Base-by-base conservation (phyloP, 768 basidiomycete species). In the Russula vinacea region DNA sequence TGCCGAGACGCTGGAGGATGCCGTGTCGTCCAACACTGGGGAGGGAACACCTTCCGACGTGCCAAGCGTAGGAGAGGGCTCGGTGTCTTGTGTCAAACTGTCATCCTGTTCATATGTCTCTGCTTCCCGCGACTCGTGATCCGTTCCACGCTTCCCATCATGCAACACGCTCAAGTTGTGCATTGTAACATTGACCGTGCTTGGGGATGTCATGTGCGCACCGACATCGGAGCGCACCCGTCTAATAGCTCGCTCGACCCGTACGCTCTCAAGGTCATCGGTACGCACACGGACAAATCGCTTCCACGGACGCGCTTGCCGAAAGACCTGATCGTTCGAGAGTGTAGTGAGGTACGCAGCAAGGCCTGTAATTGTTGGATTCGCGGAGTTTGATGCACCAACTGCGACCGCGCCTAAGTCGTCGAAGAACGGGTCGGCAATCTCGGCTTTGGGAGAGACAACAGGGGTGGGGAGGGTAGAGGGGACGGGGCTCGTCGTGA, bases 181-280 rank as follows among this genome's bases (percentile, higher is more conserved):
- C 60, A 67, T 63, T 11, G 62, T 62, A 13, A 68, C 61, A n/a
- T 68, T 62, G 17, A 68, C 67, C 2, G 67, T 68, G 55, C 63
- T 69, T 45, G 44, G 47, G 19, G 78, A 74, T 50, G 83, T 76
- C 59, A 80, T 74, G 71, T 94, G 91, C 13, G 86, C 86, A 11
- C 89, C 90, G 24, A 92, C 78, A 76, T 95, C 93, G 51, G 89
- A 92, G 60, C 91, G 79, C 22, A 92, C 90, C 33, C 90, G 85
- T 77, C 93, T 92, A 76, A 94, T 89, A 5, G 92, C 89, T 67
- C 91, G 81, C 77, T 94, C 92, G 45, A 90, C 86, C 50, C 92
- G 85, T 7, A 87, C 87, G 69, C 91, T 93, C 77, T 94, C 87
- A 56, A 95, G 75, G 74, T 96, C 94, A 71, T 95, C 93, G 3